Conservation (phyloP, 495 filamentous ascomycete genomes). For the Aspergillus hancockii region DNA sequence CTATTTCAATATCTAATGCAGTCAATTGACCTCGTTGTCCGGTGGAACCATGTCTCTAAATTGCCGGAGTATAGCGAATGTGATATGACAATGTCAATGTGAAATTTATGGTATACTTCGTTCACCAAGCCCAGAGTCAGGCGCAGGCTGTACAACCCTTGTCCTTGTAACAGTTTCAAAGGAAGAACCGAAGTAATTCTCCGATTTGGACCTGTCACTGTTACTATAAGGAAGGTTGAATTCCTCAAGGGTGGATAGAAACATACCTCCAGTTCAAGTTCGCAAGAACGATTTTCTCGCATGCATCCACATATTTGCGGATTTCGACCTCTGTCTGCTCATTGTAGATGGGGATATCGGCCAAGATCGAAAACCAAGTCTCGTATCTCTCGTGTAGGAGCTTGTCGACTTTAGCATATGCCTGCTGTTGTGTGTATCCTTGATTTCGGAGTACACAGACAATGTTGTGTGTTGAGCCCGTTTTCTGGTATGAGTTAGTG, state of each 20-base stretch:
- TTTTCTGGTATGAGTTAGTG: neutral
- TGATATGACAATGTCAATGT: no score
- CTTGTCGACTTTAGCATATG: neutral
- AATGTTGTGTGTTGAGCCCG: neutral
- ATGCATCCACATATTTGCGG: neutral
- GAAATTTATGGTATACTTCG: no score
- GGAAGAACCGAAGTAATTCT: no score
- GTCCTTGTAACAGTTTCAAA: no score
- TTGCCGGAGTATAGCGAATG: no score
- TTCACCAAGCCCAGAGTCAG: no score
- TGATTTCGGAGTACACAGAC: neutral
- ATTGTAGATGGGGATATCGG: neutral
- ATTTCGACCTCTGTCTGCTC: neutral
- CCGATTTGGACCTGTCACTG: no score
- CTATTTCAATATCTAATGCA: no score
- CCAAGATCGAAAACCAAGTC: neutral
- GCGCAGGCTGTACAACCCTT: no score
- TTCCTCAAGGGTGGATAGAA: neutral
- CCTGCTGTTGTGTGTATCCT: neutral
- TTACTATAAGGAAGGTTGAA: neutral
- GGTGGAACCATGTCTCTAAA: no score
- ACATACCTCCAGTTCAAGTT: neutral
- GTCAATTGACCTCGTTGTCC: no score
- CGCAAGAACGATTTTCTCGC: neutral
- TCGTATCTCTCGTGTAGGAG: neutral